A percentile compares a stretch with the other conserved stretches of the same genome.
Evolutionary conservation across 306 rosid species (phyloP).

Genomic region (Prunus dulcis): DNA sequence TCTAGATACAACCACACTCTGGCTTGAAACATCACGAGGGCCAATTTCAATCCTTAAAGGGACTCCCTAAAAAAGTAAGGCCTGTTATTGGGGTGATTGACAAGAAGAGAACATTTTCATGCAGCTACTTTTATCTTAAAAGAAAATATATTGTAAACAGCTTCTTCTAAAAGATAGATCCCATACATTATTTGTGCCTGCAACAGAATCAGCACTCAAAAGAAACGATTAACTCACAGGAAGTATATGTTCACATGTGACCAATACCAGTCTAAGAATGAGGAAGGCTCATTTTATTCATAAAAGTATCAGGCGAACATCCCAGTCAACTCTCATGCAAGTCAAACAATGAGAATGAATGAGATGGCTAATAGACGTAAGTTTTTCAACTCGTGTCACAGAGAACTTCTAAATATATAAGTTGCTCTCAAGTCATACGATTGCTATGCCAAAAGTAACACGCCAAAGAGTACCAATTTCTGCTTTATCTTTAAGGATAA

Average conservation of each 20-base stretch:
- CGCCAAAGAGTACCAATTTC: neutral
- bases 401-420: neutral
- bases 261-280: neutral
- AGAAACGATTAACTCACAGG: neutral
- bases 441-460: conserved; percentile 12
- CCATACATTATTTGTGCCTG: neutral
- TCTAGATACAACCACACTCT: conserved; percentile 80
- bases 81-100: conserved; percentile 8
- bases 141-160: neutral
- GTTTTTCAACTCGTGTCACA: neutral
- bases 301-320: neutral
- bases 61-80: conserved; percentile 67
- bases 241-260: neutral
- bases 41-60: conserved; percentile 97
- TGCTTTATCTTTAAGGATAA: conserved; percentile 8
- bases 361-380: neutral
- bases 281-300: neutral
- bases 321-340: neutral
- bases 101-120: neutral
- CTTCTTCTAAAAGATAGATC: neutral
- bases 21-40: conserved; percentile 88
- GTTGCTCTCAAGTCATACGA: neutral
- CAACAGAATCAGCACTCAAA: neutral
- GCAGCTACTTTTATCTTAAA: neutral
- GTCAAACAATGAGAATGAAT: neutral